Conservation (phyloP, 345 rosid genomes). For the Lagerstroemia speciosa region DNA sequence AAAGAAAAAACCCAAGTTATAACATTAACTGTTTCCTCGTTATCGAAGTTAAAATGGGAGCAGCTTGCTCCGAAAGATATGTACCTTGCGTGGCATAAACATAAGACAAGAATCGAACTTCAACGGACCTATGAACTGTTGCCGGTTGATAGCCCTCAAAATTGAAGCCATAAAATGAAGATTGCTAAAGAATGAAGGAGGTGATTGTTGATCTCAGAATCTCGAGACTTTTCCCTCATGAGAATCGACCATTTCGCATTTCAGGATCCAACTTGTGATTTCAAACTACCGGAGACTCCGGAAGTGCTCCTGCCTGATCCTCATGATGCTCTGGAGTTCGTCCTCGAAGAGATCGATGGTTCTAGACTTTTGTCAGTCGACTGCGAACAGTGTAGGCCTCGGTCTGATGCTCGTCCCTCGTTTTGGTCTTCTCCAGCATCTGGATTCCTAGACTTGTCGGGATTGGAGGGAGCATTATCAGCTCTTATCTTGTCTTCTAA, state of each 20-base stretch:
- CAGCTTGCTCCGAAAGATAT: background rate
- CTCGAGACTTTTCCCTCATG: background rate
- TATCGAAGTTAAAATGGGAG: background rate
- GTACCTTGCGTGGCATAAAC: background rate
- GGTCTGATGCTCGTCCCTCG: background rate
- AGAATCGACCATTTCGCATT: background rate
- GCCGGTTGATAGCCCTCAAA: background rate
- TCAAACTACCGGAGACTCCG: background rate
- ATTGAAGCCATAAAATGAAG: background rate
- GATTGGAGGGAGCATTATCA: background rate
- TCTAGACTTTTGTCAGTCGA: background rate
- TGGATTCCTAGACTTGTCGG: background rate
- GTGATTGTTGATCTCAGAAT: background rate
- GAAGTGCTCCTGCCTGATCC: background rate
- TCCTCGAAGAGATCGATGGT: background rate
- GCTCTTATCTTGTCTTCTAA: background rate
- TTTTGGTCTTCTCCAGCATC: background rate
- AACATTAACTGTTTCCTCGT: background rate
- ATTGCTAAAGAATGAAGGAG: background rate
- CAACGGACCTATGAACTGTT: background rate
- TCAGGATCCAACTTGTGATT: background rate
- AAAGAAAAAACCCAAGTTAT: background rate
- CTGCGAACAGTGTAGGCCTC: background rate
- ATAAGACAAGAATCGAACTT: background rate
- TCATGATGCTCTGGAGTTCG: slow-evolving; percentile 3